Conservation (phyloP, 441 rosid genomes). For the Gossypium gossypioides region DNA sequence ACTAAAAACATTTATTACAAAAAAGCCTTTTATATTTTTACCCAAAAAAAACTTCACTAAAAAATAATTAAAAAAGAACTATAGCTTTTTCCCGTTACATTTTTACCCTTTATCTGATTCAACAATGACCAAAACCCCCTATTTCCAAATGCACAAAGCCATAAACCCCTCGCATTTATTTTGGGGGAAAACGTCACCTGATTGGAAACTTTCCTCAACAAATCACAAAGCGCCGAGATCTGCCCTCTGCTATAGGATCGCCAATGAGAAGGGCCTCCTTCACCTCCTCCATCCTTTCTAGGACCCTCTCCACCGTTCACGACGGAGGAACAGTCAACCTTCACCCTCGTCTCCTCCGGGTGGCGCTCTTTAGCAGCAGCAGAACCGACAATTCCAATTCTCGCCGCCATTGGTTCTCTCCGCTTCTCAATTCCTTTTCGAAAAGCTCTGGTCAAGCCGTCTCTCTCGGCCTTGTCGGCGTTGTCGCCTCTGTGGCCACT, state of each 20-base stretch:
- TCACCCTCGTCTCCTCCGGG: slow-evolving; percentile 18
- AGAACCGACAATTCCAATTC: slow-evolving; percentile 8
- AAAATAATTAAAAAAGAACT: too few species aligned
- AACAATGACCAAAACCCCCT: too few species aligned
- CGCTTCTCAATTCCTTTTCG: slow-evolving; percentile 7
- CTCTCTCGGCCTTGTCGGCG: slow-evolving; percentile 24
- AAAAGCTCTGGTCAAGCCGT: slow-evolving; percentile 8
- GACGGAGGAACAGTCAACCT: slow-evolving; percentile 15
- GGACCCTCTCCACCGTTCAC: slow-evolving; percentile 17
- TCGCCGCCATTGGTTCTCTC: slow-evolving; percentile 20
- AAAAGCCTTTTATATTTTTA: too few species aligned
- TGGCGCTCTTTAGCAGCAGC: slow-evolving; percentile 22
- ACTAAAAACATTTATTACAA: too few species aligned
- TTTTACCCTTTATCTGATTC: not conserved
- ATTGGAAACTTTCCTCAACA: not conserved
- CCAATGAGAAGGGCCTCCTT: slow-evolving; percentile 30
- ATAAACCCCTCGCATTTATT: not conserved
- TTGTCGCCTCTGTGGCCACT: slow-evolving; percentile 15
- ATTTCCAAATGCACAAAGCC: not conserved
- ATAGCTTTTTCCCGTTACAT: not conserved
- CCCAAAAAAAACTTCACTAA: too few species aligned
- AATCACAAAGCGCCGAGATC: not conserved
- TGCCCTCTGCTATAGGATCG: not conserved
- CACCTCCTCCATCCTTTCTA: slow-evolving; percentile 24
- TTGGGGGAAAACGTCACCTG: too few species aligned